Percentiles rank a stretch among this genome's conserved stretches.
These are phyloP conservation scores for Penicillium nordicum DNA, from an alignment of 2,329 filamentous ascomycete species.

Conservation along the genomic window DNA sequence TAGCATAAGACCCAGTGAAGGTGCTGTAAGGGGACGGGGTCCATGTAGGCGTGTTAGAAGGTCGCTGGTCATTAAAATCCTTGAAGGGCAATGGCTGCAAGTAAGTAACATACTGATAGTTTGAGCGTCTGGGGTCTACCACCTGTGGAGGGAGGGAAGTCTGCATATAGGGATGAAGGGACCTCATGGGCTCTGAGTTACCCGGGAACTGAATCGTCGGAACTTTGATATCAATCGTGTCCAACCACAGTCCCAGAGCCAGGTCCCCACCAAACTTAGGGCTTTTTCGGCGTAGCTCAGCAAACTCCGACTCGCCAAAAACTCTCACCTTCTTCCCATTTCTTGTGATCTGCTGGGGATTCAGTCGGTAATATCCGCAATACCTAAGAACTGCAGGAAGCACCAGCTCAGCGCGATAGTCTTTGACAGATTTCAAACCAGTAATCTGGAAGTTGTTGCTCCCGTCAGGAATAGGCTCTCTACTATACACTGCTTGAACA, in stretches of 20 bases:
- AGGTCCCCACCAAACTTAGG: not conserved
- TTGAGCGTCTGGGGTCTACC: not conserved
- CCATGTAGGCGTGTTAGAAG: not conserved
- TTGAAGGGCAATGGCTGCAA: conserved; percentile 6
- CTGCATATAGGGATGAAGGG: not conserved
- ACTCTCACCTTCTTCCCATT: not conserved
- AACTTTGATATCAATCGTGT: not conserved
- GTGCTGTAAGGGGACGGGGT: not conserved
- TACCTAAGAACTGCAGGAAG: conserved; percentile 8
- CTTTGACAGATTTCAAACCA: not conserved
- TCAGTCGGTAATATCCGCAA: conserved; percentile 5
- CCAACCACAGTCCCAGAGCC: not conserved
- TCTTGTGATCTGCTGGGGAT: not conserved
- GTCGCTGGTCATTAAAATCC: not conserved
- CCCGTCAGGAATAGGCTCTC: not conserved
- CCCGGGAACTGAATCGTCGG: not conserved
- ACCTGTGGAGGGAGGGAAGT: not conserved
- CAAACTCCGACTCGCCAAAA: not conserved
- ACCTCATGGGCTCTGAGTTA: not conserved
- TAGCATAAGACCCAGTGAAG: not conserved
- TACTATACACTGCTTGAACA: conserved; percentile 5
- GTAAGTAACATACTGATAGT: conserved; percentile 9
- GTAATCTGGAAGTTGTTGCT: not conserved
- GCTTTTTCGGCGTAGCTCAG: not conserved
- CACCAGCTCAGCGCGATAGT: conserved; percentile 5